Evolutionary conservation across 2,329 filamentous ascomycete species (phyloP).

Genomic region (Talaromyces sp.): DNA sequence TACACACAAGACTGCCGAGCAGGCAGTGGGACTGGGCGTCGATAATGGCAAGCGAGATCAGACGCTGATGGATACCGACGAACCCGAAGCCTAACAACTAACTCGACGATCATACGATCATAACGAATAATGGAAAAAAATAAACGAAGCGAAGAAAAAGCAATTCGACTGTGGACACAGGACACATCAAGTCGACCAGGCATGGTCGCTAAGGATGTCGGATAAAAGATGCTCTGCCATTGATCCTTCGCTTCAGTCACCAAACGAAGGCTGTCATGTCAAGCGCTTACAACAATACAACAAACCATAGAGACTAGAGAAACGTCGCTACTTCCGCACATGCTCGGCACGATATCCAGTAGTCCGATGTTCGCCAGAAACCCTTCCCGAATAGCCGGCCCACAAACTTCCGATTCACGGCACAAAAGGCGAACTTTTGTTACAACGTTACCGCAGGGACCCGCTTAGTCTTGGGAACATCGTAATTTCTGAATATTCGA

Average conservation of each 20-base stretch:
- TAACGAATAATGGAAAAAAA: neutral
- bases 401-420: constrained; percentile 19
- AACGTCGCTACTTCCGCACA: neutral
- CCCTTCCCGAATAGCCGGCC: constrained; percentile 15
- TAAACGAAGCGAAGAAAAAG: neutral
- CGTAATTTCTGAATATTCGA: constrained; percentile 9
- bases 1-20: constrained; percentile 80
- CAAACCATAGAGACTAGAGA: neutral
- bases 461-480: neutral
- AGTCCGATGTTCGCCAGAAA: constrained; percentile 18
- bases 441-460: neutral
- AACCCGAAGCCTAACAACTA: constrained; percentile 19
- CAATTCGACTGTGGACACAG: neutral
- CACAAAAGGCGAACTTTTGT: constrained; percentile 6
- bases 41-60: constrained; percentile 58
- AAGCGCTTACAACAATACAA: neutral
- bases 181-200: neutral
- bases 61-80: constrained; percentile 42
- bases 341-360: neutral
- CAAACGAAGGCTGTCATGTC: neutral
- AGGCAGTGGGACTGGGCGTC: constrained; percentile 67
- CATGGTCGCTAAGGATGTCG: neutral
- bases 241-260: neutral
- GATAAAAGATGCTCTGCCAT: neutral
- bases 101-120: neutral